Percentiles rank a stretch among this genome's conserved stretches.
Conservation (phyloP, 1,284 basidiomycete species). For the Microbotryomycetes sp. region DNA sequence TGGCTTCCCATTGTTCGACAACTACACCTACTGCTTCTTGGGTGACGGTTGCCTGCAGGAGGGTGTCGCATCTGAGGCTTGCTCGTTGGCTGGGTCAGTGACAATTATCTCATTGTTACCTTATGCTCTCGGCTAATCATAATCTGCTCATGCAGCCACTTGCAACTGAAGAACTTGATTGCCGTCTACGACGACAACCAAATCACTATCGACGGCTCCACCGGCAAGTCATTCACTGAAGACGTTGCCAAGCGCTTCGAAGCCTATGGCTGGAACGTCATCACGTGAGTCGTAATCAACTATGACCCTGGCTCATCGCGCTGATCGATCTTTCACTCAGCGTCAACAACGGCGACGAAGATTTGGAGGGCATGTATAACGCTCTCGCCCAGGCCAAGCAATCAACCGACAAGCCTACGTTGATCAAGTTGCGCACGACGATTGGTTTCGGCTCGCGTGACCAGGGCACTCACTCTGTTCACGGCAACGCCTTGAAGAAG, state of each 20-base stretch:
- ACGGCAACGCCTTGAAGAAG: conserved; percentile 83
- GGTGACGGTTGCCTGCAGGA: conserved; percentile 97
- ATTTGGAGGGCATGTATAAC: conserved; percentile 68
- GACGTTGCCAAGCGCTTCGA: conserved; percentile 81
- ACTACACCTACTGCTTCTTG: conserved; percentile 86
- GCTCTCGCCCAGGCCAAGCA: conserved; percentile 70
- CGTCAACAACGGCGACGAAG: conserved; percentile 46
- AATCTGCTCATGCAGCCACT: conserved; percentile 50
- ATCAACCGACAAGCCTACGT: conserved; percentile 72
- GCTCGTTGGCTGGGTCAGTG: conserved; percentile 65
- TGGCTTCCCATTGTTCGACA: conserved; percentile 73
- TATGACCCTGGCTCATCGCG: neutral
- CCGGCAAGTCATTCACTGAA: conserved; percentile 86
- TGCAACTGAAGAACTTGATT: conserved; percentile 86
- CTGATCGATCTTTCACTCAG: conserved; percentile 2
- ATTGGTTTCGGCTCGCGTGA: conserved; percentile 90
- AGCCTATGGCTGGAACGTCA: conserved; percentile 88
- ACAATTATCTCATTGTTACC: neutral
- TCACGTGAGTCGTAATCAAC: conserved; percentile 51
- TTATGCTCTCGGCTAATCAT: neutral
- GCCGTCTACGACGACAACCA: conserved; percentile 85
- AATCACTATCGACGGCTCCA: conserved; percentile 94
- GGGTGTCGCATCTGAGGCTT: conserved; percentile 84
- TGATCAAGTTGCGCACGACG: conserved; percentile 66
- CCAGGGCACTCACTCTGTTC: conserved; percentile 86